Evolutionary conservation across 1,284 basidiomycete genomes (phyloP).

Genomic region (Pholiota adiposa): DNA sequence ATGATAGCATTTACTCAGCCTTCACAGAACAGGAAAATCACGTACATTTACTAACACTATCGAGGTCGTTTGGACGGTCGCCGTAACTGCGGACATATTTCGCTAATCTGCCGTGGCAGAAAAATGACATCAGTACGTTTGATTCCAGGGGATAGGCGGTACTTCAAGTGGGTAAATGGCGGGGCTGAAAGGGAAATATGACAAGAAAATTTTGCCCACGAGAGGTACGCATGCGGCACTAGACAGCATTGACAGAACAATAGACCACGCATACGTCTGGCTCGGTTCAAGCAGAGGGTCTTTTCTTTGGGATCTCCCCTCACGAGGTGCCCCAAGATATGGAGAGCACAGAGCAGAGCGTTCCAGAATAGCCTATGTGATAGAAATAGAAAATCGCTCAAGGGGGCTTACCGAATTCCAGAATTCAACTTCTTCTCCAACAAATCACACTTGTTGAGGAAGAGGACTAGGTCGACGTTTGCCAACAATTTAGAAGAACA

Average conservation of each 20-base stretch:
- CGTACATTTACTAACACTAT: conserved; percentile 64
- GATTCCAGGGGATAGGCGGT: background rate
- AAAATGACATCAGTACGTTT: background rate
- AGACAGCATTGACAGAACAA: background rate
- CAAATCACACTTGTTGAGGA: conserved; percentile 83
- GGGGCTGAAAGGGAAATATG: background rate
- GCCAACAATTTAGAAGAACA: conserved; percentile 76
- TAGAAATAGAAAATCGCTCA: conserved; percentile 6
- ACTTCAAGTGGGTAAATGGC: background rate
- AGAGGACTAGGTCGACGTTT: conserved; percentile 74
- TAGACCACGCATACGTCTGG: background rate
- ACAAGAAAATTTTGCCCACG: background rate
- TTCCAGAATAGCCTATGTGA: background rate
- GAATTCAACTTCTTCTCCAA: conserved; percentile 64
- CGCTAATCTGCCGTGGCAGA: conserved; percentile 41
- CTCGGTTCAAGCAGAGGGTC: background rate
- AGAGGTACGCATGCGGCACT: background rate
- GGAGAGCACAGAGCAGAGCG: background rate
- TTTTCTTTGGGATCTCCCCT: background rate
- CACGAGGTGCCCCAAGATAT: background rate
- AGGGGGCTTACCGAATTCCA: conserved; percentile 50
- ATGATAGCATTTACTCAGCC: no score
- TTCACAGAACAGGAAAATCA: background rate
- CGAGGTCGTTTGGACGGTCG: conserved; percentile 72
- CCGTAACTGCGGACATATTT: conserved; percentile 78